phyloP scores from a whole-genome alignment of 371 early-diverging fungal genomes.

The Haplosporangium sp. region DNA sequence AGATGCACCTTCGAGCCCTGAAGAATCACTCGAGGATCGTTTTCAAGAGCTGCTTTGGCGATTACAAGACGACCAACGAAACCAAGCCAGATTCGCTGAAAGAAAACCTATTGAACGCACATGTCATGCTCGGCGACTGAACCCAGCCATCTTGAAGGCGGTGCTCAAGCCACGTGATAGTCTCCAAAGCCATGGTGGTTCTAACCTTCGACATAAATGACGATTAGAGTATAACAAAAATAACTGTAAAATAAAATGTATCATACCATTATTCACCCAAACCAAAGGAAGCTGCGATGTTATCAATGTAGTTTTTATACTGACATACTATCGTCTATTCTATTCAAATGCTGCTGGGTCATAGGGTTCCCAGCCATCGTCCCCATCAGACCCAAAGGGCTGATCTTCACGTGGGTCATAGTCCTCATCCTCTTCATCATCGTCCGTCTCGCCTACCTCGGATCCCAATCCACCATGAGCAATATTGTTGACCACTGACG shows the following conservation, averaged over 20 bases:
- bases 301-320: background rate
- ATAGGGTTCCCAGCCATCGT: slow-evolving; percentile 45
- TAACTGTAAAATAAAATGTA: too few relatives aligned
- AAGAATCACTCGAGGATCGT: too few relatives aligned
- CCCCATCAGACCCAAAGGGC: slow-evolving; percentile 27
- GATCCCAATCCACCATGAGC: slow-evolving; percentile 15
- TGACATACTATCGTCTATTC: background rate
- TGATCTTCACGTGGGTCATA: slow-evolving; percentile 20
- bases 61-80: too few relatives aligned
- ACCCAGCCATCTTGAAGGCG: slow-evolving; percentile 2
- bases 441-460: slow-evolving; percentile 28
- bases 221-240: too few relatives aligned
- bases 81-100: too few relatives aligned
- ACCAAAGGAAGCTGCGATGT: too few relatives aligned
- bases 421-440: slow-evolving; percentile 28
- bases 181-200: too few relatives aligned
- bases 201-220: too few relatives aligned
- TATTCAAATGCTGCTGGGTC: slow-evolving; percentile 46
- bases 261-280: background rate
- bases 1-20: too few relatives aligned
- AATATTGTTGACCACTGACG: slow-evolving; percentile 11
- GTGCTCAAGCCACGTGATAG: background rate
- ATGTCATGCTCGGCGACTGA: background rate
- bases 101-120: too few relatives aligned
- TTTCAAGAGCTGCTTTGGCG: too few relatives aligned